Base-by-base conservation (phyloP, 495 filamentous ascomycete species). In the Aspergillus coremiiformis region DNA sequence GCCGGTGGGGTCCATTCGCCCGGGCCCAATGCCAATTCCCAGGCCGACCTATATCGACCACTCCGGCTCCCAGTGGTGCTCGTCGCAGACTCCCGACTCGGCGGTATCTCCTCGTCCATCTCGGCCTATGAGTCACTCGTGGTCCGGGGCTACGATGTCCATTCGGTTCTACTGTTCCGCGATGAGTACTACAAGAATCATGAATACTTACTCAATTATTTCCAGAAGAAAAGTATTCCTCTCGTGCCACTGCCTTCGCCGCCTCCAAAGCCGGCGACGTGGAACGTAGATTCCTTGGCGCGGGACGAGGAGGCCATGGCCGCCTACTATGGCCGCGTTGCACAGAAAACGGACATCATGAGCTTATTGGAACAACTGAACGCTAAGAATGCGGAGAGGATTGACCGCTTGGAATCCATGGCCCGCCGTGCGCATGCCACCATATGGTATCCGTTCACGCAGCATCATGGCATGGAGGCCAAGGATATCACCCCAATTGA, bases 371-470 rank as follows among this genome's bases (percentile, higher is more conserved):
- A 73, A 0, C 63, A 75, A n/a, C 66, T 86, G 19, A 58, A 69
- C 2, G 45, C 53, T 1, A 72, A 67, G 29, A 84, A 87, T 53
- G 49, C 54, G 0, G 47, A 65, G 12, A 73, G 85, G 14, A 73
- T 87, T 4, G 57, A 73, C 6, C 65, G 71, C 3, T 62, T 91
- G 3, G 73, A 80, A 33, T 70, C 64, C 27, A 85, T 90, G 84
- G 56, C 78, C 5, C 53, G 57, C 2, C 65, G 72, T 26, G 87
- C 86, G 0, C 65, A 76, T 21, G 62, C 77, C 21, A 63, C 70
- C 6, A 87, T 91, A 45, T 91, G 87, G 87, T 87, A 89, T 55
- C 87, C 87, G 0, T 91, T 91, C 47, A 90, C 85, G 9, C 87
- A 91, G 59, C 87, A 91, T 37, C 73, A 77, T n/a, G 73, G 73